Percentiles rank a stretch among this genome's conserved stretches.
phyloP scores from a whole-genome alignment of 2,329 filamentous ascomycete genomes.

The Phoma sp. region DNA sequence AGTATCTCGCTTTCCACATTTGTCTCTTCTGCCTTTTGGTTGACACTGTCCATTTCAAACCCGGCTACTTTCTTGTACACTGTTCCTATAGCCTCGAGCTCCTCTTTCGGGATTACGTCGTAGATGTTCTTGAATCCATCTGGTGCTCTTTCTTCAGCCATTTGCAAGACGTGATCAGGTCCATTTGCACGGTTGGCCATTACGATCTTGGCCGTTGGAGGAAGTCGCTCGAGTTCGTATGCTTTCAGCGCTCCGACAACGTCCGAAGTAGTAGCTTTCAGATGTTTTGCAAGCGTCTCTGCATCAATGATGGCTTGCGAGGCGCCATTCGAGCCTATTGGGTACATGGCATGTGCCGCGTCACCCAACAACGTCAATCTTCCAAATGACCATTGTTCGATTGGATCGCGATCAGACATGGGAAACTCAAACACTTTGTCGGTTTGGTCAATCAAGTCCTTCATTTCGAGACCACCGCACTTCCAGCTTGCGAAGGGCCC shows the following conservation, averaged over 20 bases:
- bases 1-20: constrained; percentile 28
- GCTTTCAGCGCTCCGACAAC: constrained; percentile 43
- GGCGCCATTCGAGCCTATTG: constrained; percentile 53
- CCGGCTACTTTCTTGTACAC: constrained; percentile 52
- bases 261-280: constrained; percentile 33
- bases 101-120: constrained; percentile 49
- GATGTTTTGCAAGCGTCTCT: constrained; percentile 46
- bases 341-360: constrained; percentile 52
- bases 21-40: constrained; percentile 48
- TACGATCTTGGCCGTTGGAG: constrained; percentile 54
- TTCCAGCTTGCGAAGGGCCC: constrained; percentile 51
- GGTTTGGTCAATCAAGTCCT: constrained; percentile 51
- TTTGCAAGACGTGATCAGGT: constrained; percentile 55
- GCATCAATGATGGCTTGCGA: constrained; percentile 55
- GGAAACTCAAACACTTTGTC: constrained; percentile 55
- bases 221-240: constrained; percentile 51
- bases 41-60: constrained; percentile 55
- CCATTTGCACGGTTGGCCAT: constrained; percentile 56
- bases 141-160: constrained; percentile 54
- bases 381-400: constrained; percentile 48
- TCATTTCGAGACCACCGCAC: constrained; percentile 52
- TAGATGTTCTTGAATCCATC: constrained; percentile 49
- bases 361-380: constrained; percentile 50
- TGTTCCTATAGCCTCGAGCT: constrained; percentile 48
- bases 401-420: constrained; percentile 54